A percentile compares a stretch with the other conserved stretches of the same genome.
phyloP scores from a whole-genome alignment of 768 basidiomycete genomes.

The Porpolomopsis calyptriformis region DNA sequence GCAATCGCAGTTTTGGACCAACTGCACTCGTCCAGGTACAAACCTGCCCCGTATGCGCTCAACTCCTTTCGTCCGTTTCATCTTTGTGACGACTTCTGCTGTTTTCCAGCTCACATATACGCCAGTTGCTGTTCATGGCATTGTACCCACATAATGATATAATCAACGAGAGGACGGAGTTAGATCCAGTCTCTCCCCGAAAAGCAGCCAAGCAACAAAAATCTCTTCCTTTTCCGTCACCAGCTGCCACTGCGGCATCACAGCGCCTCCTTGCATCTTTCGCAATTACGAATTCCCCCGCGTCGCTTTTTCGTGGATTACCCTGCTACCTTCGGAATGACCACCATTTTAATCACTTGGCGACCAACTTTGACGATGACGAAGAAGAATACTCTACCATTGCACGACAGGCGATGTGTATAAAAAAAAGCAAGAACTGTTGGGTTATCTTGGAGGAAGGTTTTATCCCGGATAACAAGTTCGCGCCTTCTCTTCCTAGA shows the following conservation, averaged over 20 bases:
- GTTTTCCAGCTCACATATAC: constrained; percentile 43
- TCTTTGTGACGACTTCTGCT: constrained; percentile 1
- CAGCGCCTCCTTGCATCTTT: constrained; percentile 46
- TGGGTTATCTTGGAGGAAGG: constrained; percentile 54
- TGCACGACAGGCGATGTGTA: constrained; percentile 41
- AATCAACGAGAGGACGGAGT: constrained; percentile 16
- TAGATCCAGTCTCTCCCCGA: constrained; percentile 34
- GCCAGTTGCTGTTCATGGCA: constrained; percentile 62
- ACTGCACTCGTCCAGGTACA: constrained; percentile 40
- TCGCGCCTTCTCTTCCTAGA: constrained; percentile 5
- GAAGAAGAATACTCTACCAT: constrained; percentile 46
- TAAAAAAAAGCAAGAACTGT: constrained; percentile 43
- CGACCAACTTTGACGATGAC: constrained; percentile 17
- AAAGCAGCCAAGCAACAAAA: constrained; percentile 17
- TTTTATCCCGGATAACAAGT: constrained; percentile 30
- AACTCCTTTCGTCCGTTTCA: constrained; percentile 1
- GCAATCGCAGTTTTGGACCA: constrained; percentile 55
- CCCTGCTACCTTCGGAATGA: constrained; percentile 34
- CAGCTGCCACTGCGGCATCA: constrained; percentile 38
- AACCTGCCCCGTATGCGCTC: constrained; percentile 45
- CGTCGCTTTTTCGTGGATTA: constrained; percentile 41
- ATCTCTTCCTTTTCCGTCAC: constrained; percentile 29
- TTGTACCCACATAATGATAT: constrained; percentile 40
- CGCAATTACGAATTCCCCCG: constrained; percentile 45
- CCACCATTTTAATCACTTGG: constrained; percentile 10